Evolutionary conservation across 768 basidiomycete genomes (phyloP), one percentile per base, ranked within the genome.

Genomic region (Filobasidium wieringae): DNA sequence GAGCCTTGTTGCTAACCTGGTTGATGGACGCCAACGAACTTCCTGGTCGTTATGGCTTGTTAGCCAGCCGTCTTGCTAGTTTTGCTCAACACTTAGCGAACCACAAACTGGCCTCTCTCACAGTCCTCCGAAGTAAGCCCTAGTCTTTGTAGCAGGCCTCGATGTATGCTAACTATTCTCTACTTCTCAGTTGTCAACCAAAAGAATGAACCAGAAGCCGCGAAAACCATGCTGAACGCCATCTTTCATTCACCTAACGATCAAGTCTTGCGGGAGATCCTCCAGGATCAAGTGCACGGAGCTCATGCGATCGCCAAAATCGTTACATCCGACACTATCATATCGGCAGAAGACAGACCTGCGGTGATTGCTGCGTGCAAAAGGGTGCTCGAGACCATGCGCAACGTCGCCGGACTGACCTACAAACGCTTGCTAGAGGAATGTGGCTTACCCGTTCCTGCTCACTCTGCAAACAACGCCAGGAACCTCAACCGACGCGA

Each of bases 31-130:
- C 88, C 0, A 95, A 91, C 45, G 84, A 84, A 62, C 88, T 99
- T 78, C 88, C 88, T 1, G 91, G 90, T n/a, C 82, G 95, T 41
- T 99, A 95, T 78, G 84, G 85, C 58, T 78, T 99, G 50, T 79
- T 97, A 47, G 91, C 95, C 1, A 91, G 91, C 45, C 88, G 93
- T 50, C 93, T 99, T 75, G 89, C 90, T 0, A 89, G 95, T 47
- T 93, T 97, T 69, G 80, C 97, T 36, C 91, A 90, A 2, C 92
- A 97, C 74, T 80, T 97, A 58, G 96, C 92, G 78, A 95, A 90
- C 2, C 95, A 99, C 78, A 97, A 97, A 75, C 75, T 99, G 66
- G 93, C 95, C 0, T 95, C 91, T 1, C 79, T 92, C 63, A 93
- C 91, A 1, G 90, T 97, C 37, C 79, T 99, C 63, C 81, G 92